Percentiles rank a stretch among this genome's conserved stretches.
Conservation (phyloP, 176 grass and related monocot genomes). For the Poa annua region DNA sequence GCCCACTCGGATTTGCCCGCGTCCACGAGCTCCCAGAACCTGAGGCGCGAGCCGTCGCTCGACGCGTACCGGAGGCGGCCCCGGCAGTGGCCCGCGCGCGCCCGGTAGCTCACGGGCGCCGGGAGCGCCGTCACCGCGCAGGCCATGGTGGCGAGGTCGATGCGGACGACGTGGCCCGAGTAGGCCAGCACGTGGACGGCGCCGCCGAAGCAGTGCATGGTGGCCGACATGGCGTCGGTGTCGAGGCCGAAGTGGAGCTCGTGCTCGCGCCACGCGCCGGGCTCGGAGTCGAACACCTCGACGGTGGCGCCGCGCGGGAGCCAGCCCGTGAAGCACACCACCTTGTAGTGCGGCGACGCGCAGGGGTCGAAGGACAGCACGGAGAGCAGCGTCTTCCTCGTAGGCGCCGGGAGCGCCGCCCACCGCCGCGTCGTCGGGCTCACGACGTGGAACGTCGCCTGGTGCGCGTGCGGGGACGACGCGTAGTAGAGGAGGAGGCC, state of each 20-base stretch:
- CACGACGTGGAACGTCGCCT: conserved; percentile 70
- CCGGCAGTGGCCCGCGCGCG: conserved; percentile 61
- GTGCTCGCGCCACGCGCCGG: conserved; percentile 52
- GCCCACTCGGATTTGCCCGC: conserved; percentile 38
- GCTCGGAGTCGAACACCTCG: conserved; percentile 72
- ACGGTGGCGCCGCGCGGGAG: conserved; percentile 55
- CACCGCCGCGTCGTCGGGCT: conserved; percentile 70
- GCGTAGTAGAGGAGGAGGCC: conserved; percentile 80
- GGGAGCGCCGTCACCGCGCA: conserved; percentile 69
- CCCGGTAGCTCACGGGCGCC: conserved; percentile 58
- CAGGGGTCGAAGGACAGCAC: conserved; percentile 77
- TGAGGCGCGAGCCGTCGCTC: conserved; percentile 57
- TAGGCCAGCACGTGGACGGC: conserved; percentile 74
- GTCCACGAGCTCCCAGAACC: conserved; percentile 64
- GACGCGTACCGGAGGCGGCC: conserved; percentile 61
- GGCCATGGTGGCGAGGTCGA: conserved; percentile 54
- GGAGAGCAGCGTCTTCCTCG: conserved; percentile 58
- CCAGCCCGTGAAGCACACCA: conserved; percentile 72
- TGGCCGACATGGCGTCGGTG: conserved; percentile 79
- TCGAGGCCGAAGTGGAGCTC: conserved; percentile 62
- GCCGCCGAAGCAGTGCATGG: conserved; percentile 69
- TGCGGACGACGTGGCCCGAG: conserved; percentile 61
- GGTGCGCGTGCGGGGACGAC: background rate
- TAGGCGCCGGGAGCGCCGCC: conserved; percentile 49
- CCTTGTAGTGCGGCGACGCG: conserved; percentile 58